Conservation (phyloP, 805 yeast species). For the Candida maltosa region DNA sequence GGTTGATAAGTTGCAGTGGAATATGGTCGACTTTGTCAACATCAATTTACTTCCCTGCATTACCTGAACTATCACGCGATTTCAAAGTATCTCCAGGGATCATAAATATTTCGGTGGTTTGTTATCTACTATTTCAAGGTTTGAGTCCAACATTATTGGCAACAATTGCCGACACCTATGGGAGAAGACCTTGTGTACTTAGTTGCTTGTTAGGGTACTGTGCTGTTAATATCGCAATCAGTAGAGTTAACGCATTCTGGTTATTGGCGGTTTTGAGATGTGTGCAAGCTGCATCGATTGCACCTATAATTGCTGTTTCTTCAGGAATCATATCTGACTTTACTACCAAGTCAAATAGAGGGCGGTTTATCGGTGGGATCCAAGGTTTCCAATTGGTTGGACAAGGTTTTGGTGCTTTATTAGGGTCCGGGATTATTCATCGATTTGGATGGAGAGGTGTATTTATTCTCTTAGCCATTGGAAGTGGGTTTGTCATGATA, state of each 20-base stretch:
- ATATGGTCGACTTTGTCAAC: slow-evolving; percentile 66
- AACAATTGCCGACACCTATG: slow-evolving; percentile 60
- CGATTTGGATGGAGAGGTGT: slow-evolving; percentile 61
- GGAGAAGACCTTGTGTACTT: slow-evolving; percentile 65
- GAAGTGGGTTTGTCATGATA: slow-evolving; percentile 45
- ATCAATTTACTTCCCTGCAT: slow-evolving; percentile 76
- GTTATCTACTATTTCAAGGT: slow-evolving; percentile 72
- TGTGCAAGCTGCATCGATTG: slow-evolving; percentile 67
- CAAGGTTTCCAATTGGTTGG: slow-evolving; percentile 65
- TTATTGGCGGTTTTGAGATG: slow-evolving; percentile 60
- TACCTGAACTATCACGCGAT: slow-evolving; percentile 49
- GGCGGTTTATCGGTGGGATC: slow-evolving; percentile 58
- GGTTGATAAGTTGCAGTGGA: slow-evolving; percentile 43
- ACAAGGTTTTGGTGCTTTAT: slow-evolving; percentile 71
- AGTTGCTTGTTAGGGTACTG: slow-evolving; percentile 51
- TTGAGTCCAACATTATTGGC: slow-evolving; percentile 66
- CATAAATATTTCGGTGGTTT: slow-evolving; percentile 69
- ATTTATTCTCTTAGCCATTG: slow-evolving; percentile 68
- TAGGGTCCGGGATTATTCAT: slow-evolving; percentile 43
- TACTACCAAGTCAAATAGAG: slow-evolving; percentile 61
- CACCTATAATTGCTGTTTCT: slow-evolving; percentile 66
- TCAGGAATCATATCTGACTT: slow-evolving; percentile 71
- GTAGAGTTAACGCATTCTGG: slow-evolving; percentile 52
- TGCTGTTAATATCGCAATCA: slow-evolving; percentile 61
- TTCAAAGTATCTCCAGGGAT: slow-evolving; percentile 54